Evolutionary conservation across 441 rosid genomes (phyloP).

Genomic region (Viola pubescens): DNA sequence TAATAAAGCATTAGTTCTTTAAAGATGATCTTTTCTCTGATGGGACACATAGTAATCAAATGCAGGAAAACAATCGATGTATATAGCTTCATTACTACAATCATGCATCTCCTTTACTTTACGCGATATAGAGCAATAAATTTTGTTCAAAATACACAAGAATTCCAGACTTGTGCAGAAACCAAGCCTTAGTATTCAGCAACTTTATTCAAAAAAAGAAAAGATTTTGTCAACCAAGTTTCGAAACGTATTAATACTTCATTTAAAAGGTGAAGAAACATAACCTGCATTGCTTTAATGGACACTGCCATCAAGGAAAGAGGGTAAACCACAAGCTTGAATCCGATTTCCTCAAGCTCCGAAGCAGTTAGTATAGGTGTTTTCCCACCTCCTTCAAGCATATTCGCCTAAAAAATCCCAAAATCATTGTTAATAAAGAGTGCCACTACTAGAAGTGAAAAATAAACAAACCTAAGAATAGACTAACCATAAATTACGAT

Average conservation of each 20-base stretch:
- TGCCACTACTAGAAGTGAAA: neutral
- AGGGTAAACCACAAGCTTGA: slow-evolving; percentile 75
- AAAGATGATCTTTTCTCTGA: no score
- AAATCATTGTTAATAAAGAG: neutral
- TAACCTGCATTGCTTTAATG: slow-evolving; percentile 87
- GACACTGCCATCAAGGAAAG: slow-evolving; percentile 83
- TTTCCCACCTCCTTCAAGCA: slow-evolving; percentile 95
- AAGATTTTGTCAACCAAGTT: no score
- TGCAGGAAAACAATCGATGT: no score
- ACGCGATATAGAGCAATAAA: no score
- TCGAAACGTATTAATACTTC: neutral
- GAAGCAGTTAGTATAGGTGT: slow-evolving; percentile 62
- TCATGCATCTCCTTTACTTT: no score
- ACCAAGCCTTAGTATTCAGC: neutral
- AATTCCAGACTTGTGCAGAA: no score
- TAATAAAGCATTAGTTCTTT: no score
- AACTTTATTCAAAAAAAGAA: no score
- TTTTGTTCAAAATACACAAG: no score
- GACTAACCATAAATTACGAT: neutral
- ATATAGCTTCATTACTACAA: no score
- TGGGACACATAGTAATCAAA: no score
- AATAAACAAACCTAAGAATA: neutral
- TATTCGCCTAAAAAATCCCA: slow-evolving; percentile 46
- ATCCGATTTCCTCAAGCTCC: slow-evolving; percentile 80
- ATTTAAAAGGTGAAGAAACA: neutral